Percentiles rank a stretch among this genome's conserved stretches.
These are phyloP conservation scores for Gastrolobium villosum DNA, from an alignment of 306 rosid genomes.

Conservation along the genomic window DNA sequence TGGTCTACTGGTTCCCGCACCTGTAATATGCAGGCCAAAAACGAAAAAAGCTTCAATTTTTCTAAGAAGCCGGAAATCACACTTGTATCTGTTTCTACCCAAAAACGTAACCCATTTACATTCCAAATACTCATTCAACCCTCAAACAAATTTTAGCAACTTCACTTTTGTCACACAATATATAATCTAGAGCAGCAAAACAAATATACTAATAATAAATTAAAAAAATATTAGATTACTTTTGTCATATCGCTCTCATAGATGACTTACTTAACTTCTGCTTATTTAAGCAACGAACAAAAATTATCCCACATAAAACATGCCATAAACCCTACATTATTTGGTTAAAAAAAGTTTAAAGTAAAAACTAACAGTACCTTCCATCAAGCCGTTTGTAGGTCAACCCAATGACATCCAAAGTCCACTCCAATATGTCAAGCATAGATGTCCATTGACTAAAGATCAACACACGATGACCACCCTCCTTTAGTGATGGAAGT, in stretches of 20 bases:
- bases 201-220: too few relatives aligned
- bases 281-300: background rate
- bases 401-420: slow-evolving; percentile 92
- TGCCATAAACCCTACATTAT: background rate
- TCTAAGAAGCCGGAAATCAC: background rate
- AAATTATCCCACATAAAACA: background rate
- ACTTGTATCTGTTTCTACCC: background rate
- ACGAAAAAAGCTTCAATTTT: background rate
- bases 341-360: slow-evolving; percentile 2
- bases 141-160: slow-evolving; percentile 19
- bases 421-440: slow-evolving; percentile 98
- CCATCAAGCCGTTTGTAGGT: slow-evolving; percentile 96
- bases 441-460: slow-evolving; percentile 99
- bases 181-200: too few relatives aligned
- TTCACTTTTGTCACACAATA: background rate
- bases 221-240: background rate
- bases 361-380: slow-evolving; percentile 63
- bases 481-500: slow-evolving; percentile 81
- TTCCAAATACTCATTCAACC: slow-evolving; percentile 19
- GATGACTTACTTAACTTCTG: slow-evolving; percentile 2
- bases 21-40: background rate
- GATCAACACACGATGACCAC: slow-evolving; percentile 89
- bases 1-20: background rate
- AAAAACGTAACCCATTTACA: background rate
- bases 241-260: background rate